Evolutionary conservation across 768 basidiomycete genomes (phyloP), one percentile per base, ranked within the genome.

Genomic region (Fomitopsis serialis): DNA sequence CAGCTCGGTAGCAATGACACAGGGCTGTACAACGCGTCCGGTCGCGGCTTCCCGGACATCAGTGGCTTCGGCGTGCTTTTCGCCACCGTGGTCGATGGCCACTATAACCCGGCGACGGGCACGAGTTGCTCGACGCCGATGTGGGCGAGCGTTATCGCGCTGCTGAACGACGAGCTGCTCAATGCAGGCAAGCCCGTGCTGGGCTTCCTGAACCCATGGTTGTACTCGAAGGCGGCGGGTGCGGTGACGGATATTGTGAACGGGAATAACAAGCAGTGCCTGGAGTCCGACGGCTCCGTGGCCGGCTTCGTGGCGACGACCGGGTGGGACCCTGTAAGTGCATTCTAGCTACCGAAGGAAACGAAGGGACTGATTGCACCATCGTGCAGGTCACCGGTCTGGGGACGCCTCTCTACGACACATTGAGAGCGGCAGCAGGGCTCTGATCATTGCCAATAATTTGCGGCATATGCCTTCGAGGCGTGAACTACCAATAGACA

Each of bases 101-200:
- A 64, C 42, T 80, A 79, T 2, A 9, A 27, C 11, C 19, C 66
- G 11, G 56, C 48, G 11, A 59, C 61, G 1, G 87, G 87, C 45
- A 71, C 70, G 42, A 62, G 61, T 46, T 67, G 65, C 62, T 69
- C 68, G 21, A 61, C 61, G 44, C 69, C 69, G 15, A 67, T 68
- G 47, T 67, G 64, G 45, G 67, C 71, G 25, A 65, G 61, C 55
- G 55, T 69, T 48, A 57, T 71, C 42, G 45, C 67, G 42, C 61
- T 72, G 32, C 57, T 72, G 32, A 72, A 70, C 51, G 70, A 64
- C 59, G 37, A 59, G 52, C 69, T 70, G 37, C 49, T 59, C 25
- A 63, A 62, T 3, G 57, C 56, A 7, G 67, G 68, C 35, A 66
- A 66, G 56, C 52, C 62, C 13, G 45, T 60, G 27, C 65, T 71